Evolutionary conservation across 1,139 yeast genomes (phyloP).

Genomic region (Magnusiomyces magnusii): DNA sequence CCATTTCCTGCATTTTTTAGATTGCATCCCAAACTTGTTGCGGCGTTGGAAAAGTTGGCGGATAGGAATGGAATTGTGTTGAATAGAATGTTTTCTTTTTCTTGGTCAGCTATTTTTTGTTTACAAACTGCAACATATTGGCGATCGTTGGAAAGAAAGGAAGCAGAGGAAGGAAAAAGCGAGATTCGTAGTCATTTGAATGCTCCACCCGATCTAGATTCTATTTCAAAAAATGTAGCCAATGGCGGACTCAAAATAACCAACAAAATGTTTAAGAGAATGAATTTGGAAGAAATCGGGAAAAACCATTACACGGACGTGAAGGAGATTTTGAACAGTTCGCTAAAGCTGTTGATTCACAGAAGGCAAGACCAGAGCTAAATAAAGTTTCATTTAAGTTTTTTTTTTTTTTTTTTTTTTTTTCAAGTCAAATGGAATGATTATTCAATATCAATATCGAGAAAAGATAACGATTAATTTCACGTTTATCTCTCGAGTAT

Average conservation of each 20-base stretch:
- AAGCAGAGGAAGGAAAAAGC: slow-evolving; percentile 15
- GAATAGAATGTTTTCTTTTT: slow-evolving; percentile 6
- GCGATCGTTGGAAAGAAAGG: slow-evolving; percentile 43
- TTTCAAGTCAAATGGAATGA: too few species aligned
- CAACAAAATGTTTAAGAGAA: slow-evolving; percentile 22
- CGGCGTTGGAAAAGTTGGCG: slow-evolving; percentile 5
- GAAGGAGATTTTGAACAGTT: neutral
- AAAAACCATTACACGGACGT: neutral
- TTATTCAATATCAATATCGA: too few species aligned
- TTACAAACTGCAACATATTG: slow-evolving; percentile 41
- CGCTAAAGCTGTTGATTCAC: neutral
- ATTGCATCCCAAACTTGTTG: slow-evolving; percentile 8
- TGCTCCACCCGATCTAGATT: slow-evolving; percentile 35
- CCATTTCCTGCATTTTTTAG: slow-evolving; percentile 2
- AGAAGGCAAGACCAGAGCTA: too few species aligned
- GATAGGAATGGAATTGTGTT: slow-evolving; percentile 2
- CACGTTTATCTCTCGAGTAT: too few species aligned
- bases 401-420: too few species aligned
- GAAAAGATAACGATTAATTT: too few species aligned
- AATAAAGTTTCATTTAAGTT: too few species aligned
- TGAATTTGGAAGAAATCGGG: neutral
- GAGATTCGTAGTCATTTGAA: slow-evolving; percentile 32
- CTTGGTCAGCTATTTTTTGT: slow-evolving; percentile 11
- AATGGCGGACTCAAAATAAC: slow-evolving; percentile 33
- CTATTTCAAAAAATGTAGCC: slow-evolving; percentile 9